Evolutionary conservation across 2,329 filamentous ascomycete genomes (phyloP).

Genomic region (Ceratocystis cacaofunesta): DNA sequence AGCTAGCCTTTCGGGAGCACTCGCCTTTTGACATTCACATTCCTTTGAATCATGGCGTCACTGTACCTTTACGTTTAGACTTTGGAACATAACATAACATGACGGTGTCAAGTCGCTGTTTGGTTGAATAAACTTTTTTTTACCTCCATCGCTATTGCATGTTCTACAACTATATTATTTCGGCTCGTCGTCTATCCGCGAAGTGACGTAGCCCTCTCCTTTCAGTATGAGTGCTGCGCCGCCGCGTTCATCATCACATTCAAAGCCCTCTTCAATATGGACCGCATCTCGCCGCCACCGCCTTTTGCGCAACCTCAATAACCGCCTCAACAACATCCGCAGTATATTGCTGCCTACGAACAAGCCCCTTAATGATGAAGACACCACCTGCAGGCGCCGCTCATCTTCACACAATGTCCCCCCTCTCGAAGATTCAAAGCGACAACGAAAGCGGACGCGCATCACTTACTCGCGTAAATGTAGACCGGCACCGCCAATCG

Average conservation of each 20-base stretch:
- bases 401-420: neutral
- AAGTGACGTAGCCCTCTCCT: too few species aligned
- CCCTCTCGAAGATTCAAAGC: neutral
- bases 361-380: neutral
- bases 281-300: constrained; percentile 14
- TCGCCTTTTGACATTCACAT: neutral
- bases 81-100: neutral
- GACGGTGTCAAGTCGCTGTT: neutral
- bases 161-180: neutral
- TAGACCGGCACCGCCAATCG: neutral
- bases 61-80: neutral
- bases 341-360: neutral
- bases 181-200: neutral
- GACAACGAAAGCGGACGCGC: constrained; percentile 6
- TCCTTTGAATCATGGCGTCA: neutral
- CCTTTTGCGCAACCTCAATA: constrained; percentile 11
- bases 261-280: constrained; percentile 9
- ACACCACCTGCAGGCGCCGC: neutral
- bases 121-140: neutral
- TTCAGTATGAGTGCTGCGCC: neutral
- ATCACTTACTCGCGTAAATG: constrained; percentile 6
- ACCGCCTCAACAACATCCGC: constrained; percentile 10
- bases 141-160: neutral
- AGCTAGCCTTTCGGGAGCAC: neutral
- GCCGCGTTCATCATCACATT: neutral